Base-by-base conservation (phyloP, 768 basidiomycete species). In the Piloderma croceum region DNA sequence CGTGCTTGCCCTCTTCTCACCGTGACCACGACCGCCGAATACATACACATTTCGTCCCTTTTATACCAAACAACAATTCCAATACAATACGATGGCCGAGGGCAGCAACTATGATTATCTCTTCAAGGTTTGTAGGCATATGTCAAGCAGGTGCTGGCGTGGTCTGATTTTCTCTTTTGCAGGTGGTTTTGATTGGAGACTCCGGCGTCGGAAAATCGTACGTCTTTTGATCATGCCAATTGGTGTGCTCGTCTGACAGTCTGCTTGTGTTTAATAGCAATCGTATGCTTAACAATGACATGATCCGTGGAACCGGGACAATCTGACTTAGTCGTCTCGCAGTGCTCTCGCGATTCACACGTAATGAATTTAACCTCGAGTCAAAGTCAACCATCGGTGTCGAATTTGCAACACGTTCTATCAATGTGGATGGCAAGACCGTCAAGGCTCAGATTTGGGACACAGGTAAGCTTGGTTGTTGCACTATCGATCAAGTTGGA, bases 391-490 rank as follows among this genome's bases (percentile, higher is more conserved):
- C 96, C 18, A 98, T 99, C 62, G 94, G 96, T 39, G 94, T 99
- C 52, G 94, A 98, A 67, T 99, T 99, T 55, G 96, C 94, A 3
- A 97, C 94, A 31, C 80, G 96, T 57, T 88, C 90, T 13, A 90
- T 91, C 62, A 86, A 76, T 51, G 89, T 98, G n/a, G 94, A 98
- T 59, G 80, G 81, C 29, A 98, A 98, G 81, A 92, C 83, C 3
- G 78, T 99, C 52, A 98, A 98, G 66, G 94, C 94, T 17, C 94
- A 98, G 67, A 87, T 99, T 54, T 99, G 94, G 94, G 96, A 99
- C 66, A 99, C 94, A 52, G 91, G 90, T 90, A 51, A 52, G 85
- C n/a, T 63, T 36, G 33, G 36, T 40, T 40, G 13, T 42, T 29
- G n/a, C n/a, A n/a, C 34, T 41, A 9, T 31, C 37, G 29, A n/a